Evolutionary conservation across 1,284 basidiomycete species (phyloP).

Genomic region (Chalciporus sp.): DNA sequence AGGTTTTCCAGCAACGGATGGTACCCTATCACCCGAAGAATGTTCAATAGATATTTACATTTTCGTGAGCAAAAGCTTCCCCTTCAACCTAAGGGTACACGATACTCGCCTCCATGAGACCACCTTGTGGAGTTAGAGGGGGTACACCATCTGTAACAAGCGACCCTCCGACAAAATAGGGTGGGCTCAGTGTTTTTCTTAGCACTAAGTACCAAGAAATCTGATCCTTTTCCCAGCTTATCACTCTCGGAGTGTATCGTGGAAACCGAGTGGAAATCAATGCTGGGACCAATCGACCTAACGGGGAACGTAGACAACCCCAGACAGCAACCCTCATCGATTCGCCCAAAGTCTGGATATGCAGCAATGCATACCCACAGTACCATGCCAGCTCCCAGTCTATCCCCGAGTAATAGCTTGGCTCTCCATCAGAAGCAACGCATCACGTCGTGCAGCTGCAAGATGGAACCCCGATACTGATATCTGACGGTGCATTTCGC

Average conservation of each 20-base stretch:
- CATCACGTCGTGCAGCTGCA: neutral
- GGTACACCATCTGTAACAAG: neutral
- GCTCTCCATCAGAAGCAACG: neutral
- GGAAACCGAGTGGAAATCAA: no score
- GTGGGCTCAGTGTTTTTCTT: neutral
- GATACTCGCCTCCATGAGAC: neutral
- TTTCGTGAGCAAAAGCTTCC: neutral
- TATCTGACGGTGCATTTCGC: neutral
- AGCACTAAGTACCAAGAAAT: neutral
- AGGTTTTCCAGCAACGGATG: no score
- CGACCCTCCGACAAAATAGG: neutral
- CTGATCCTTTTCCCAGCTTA: neutral
- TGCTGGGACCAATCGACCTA: neutral
- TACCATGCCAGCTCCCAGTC: slow-evolving; percentile 20
- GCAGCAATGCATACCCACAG: neutral
- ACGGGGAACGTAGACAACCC: no score
- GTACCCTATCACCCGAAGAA: no score
- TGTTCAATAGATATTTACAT: neutral
- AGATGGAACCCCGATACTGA: slow-evolving; percentile 7
- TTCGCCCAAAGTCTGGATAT: no score
- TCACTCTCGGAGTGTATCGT: neutral
- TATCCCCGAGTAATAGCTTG: slow-evolving; percentile 21
- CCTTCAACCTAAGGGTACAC: neutral
- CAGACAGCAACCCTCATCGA: no score
- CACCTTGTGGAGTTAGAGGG: slow-evolving; percentile 20